These are phyloP conservation scores for Elaeis guineensis DNA, from an alignment of 176 grass and related monocot genomes.

Conservation along the genomic window DNA sequence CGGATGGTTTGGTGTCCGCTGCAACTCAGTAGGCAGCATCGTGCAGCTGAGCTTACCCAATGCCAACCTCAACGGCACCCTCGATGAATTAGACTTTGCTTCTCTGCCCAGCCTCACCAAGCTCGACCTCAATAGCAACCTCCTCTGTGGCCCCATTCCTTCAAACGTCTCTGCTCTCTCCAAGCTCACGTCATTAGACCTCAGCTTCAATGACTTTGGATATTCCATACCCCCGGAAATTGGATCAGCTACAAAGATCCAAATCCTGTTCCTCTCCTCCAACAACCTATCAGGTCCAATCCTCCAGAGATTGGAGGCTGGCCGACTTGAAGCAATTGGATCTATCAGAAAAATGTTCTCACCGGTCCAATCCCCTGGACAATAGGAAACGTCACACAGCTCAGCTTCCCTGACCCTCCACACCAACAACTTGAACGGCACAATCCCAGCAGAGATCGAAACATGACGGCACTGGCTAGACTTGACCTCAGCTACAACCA, in stretches of 20 bases:
- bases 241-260: no score
- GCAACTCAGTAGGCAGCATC: neutral
- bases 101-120: conserved; percentile 14
- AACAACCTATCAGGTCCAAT: no score
- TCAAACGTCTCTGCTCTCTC: no score
- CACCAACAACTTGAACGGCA: no score
- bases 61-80: conserved; percentile 21
- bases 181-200: no score
- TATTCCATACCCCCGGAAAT: conserved; percentile 54
- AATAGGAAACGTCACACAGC: no score
- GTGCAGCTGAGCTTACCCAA: conserved; percentile 9
- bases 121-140: conserved; percentile 4
- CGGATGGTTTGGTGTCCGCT: conserved; percentile 23
- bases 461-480: conserved; percentile 35
- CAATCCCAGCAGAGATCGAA: conserved; percentile 45
- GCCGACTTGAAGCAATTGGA: no score
- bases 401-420: no score
- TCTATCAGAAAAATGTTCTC: conserved; percentile 32
- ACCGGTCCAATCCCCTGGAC: conserved; percentile 17
- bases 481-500: conserved; percentile 47
- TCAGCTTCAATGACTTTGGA: neutral
- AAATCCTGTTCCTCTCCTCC: no score
- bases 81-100: conserved; percentile 7
- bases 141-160: no score
- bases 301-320: no score